Evolutionary conservation across 345 rosid genomes (phyloP), one percentile per base, ranked within the genome.

Genomic region (Pistacia vera): DNA sequence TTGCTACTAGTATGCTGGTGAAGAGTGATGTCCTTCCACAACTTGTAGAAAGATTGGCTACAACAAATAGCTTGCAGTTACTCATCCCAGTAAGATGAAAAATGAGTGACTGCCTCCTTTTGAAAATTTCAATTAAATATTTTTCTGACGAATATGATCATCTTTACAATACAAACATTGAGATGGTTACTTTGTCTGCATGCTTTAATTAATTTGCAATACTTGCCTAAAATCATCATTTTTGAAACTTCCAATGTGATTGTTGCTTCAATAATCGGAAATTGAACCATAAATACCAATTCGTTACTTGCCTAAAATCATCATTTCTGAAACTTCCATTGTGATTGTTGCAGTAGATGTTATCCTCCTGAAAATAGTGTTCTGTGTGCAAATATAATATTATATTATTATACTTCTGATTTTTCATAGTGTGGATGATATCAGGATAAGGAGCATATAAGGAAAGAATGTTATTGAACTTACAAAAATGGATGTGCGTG

Each of bases 21-120:
- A 96, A 92, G 74, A 87, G 87, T 63, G 90, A 88, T 84, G 88
- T 82, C 78, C 86, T 92, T 78, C 91, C 78, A 68, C 81, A 90
- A 57, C 97, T 96, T 73, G 89, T 94, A 35, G 91, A 96, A 81
- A 89, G 92, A 88, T 88, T 96, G 83, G 90, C 95, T 68, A 74
- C 85, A 46, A 91, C 99, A 78, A 83, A 79, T 70, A 90, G 91
- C 85, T 84, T 93, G 88, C 99, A 92, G 62, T 78, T 93, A 85
- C 97, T 89, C 68, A 93, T 96, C 70, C 99, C 97, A 91, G 99
- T 95, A 88, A 78, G 52, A 49, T 74, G 5, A 17, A 28, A 22
- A 71, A 61, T 74, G 48, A 76, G 63, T 63, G 54, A 73, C 22
- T 20, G 14, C n/a, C 18, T 35, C 13, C 30, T 55, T 64, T 49